phyloP scores from a whole-genome alignment of 2,329 filamentous ascomycete genomes.

The Conoideocrella luteorostrata region DNA sequence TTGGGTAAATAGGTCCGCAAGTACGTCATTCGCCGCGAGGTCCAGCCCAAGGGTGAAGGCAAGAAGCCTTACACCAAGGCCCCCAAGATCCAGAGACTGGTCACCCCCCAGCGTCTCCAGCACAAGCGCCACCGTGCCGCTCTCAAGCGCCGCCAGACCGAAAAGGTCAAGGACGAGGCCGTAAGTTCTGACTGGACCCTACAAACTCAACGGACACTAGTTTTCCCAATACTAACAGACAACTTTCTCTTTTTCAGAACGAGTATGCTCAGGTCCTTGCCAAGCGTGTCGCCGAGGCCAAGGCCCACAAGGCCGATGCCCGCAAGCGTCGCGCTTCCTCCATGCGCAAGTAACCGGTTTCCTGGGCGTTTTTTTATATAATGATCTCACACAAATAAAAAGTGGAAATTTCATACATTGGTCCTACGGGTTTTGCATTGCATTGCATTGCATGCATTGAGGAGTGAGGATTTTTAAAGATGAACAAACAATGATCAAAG shows the following conservation, averaged over 20 bases:
- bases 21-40: slow-evolving; percentile 98
- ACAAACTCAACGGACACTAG: not conserved
- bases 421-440: slow-evolving; percentile 24
- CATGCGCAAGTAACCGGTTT: slow-evolving; percentile 70
- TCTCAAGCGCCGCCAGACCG: slow-evolving; percentile 95
- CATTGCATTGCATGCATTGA: slow-evolving; percentile 28
- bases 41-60: slow-evolving; percentile 95
- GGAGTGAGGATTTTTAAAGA: slow-evolving; percentile 29
- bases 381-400: slow-evolving; percentile 22
- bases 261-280: slow-evolving; percentile 95
- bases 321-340: slow-evolving; percentile 97
- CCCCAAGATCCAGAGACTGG: slow-evolving; percentile 98
- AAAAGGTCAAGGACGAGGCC: slow-evolving; percentile 98
- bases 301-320: slow-evolving; percentile 85
- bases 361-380: slow-evolving; percentile 23
- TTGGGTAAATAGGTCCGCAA: slow-evolving; percentile 73
- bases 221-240: slow-evolving; percentile 14
- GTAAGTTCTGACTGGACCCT: slow-evolving; percentile 51
- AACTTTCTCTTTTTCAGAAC: slow-evolving; percentile 56
- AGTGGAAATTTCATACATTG: slow-evolving; percentile 27
- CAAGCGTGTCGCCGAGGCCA: slow-evolving; percentile 95
- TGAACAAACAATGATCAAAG: slow-evolving; percentile 16
- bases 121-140: slow-evolving; percentile 98
- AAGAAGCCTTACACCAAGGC: slow-evolving; percentile 99
- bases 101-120: slow-evolving; percentile 98